These are phyloP conservation scores for Hydnomerulius pinastri DNA, from an alignment of 768 basidiomycete species.

Conservation along the genomic window DNA sequence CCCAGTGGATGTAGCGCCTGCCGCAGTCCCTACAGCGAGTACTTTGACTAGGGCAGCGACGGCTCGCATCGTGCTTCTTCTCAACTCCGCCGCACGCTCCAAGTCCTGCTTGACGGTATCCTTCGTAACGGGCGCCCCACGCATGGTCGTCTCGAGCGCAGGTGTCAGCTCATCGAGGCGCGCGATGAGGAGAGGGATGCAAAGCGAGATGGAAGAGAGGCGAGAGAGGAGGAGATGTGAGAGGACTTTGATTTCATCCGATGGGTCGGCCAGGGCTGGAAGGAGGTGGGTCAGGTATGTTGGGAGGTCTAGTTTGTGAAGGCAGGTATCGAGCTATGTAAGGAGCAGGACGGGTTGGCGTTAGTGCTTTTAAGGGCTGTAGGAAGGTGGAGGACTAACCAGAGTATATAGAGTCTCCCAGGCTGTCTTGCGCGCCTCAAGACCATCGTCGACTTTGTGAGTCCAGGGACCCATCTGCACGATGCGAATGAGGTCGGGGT, in stretches of 20 bases:
- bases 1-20: conserved; percentile 27
- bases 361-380: too few relatives aligned
- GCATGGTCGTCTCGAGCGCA: conserved; percentile 85
- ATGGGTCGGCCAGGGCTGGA: conserved; percentile 81
- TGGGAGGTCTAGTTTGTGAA: conserved; percentile 83
- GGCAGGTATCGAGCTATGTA: conserved; percentile 83
- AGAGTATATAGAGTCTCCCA: conserved; percentile 97
- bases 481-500: conserved; percentile 77
- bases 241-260: conserved; percentile 96
- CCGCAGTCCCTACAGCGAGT: conserved; percentile 54
- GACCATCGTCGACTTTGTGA: conserved; percentile 94
- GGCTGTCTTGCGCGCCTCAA: conserved; percentile 95
- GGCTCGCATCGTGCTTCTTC: conserved; percentile 86
- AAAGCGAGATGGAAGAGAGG: conserved; percentile 70
- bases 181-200: conserved; percentile 41
- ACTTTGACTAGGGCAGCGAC: conserved; percentile 86
- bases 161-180: conserved; percentile 85
- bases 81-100: conserved; percentile 86
- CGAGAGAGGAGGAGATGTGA: conserved; percentile 95
- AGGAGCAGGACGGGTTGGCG: background rate
- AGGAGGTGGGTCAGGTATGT: conserved; percentile 83
- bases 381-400: conserved; percentile 45
- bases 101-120: conserved; percentile 95
- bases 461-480: conserved; percentile 99
- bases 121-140: conserved; percentile 85